A percentile compares a stretch with the other conserved stretches of the same genome.
Conservation (phyloP, 805 yeast genomes). For the Wickerhamomyces silvicola region DNA sequence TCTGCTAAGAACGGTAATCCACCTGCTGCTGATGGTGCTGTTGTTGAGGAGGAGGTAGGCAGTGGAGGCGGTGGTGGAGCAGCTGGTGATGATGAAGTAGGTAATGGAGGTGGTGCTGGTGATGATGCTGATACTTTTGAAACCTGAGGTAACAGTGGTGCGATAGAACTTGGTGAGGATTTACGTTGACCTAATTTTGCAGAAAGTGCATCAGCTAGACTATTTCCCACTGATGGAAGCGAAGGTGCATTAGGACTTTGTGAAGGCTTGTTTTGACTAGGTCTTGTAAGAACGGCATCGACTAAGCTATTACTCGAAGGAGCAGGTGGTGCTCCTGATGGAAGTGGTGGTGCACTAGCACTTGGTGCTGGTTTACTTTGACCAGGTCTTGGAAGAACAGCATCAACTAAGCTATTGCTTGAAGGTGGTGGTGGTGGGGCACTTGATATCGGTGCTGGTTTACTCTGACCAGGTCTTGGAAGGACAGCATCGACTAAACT, state of each 20-base stretch:
- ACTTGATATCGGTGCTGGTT: conserved; percentile 17
- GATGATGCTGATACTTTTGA: conserved; percentile 10
- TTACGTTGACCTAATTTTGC: conserved; percentile 8
- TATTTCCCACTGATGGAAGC: conserved; percentile 12
- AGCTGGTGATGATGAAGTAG: conserved; percentile 11
- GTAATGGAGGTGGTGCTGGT: conserved; percentile 15
- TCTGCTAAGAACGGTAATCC: conserved; percentile 43
- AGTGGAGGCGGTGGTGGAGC: conserved; percentile 9
- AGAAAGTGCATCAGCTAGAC: conserved; percentile 12
- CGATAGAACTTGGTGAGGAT: conserved; percentile 14
- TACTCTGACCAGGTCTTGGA: conserved; percentile 14
- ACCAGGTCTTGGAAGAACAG: conserved; percentile 11
- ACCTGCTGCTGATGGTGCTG: conserved; percentile 20
- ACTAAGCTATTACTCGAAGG: too few species aligned
- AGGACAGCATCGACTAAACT: too few species aligned
- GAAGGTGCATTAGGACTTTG: conserved; percentile 11
- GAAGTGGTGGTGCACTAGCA: conserved; percentile 9
- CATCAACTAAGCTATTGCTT: conserved; percentile 13
- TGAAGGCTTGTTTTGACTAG: conserved; percentile 16
- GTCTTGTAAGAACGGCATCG: conserved; percentile 12
- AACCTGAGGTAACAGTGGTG: too few species aligned
- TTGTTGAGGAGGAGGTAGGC: conserved; percentile 10
- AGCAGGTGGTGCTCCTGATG: conserved; percentile 12
- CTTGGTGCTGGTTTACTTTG: conserved; percentile 1
- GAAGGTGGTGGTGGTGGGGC: conserved; percentile 12